A percentile compares a stretch with the other conserved stretches of the same genome.
Conservation (phyloP, 2,329 filamentous ascomycete genomes). For the Colletotrichum cordylinicola region DNA sequence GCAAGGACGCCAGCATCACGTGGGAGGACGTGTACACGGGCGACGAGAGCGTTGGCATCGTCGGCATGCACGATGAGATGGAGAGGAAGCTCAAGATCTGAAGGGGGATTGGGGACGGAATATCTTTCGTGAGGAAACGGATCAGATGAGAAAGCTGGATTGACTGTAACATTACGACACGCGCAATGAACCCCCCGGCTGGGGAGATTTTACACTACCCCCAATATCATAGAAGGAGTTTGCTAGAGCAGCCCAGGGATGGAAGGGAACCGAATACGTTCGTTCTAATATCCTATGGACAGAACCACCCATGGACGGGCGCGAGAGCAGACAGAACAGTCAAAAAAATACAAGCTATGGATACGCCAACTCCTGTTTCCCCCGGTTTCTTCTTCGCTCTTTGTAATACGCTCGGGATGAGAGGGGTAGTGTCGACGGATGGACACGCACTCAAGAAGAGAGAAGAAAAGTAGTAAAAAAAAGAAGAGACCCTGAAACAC, state of each 20-base stretch:
- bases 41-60: slow-evolving; percentile 73
- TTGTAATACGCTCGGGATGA: slow-evolving; percentile 22
- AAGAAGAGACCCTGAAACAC: slow-evolving; percentile 11
- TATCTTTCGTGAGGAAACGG: not conserved
- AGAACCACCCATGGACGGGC: slow-evolving; percentile 19
- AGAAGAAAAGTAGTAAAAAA: slow-evolving; percentile 26
- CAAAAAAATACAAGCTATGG: slow-evolving; percentile 27
- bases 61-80: slow-evolving; percentile 90
- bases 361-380: slow-evolving; percentile 31
- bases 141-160: not conserved
- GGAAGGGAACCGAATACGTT: slow-evolving; percentile 5
- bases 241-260: not conserved
- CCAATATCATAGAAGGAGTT: not conserved
- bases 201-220: not conserved
- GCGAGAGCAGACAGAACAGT: slow-evolving; percentile 20
- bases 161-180: slow-evolving; percentile 12
- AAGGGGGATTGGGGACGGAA: slow-evolving; percentile 23
- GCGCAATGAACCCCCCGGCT: slow-evolving; percentile 4
- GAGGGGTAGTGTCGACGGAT: not conserved
- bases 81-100: slow-evolving; percentile 87
- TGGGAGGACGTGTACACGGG: slow-evolving; percentile 96
- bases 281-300: slow-evolving; percentile 24
- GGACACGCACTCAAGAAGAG: not conserved
- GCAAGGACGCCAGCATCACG: slow-evolving; percentile 75
- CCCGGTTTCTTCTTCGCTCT: slow-evolving; percentile 25